Evolutionary conservation across 306 rosid species (phyloP), one percentile per base, ranked within the genome.

Genomic region (Prunus mume): DNA sequence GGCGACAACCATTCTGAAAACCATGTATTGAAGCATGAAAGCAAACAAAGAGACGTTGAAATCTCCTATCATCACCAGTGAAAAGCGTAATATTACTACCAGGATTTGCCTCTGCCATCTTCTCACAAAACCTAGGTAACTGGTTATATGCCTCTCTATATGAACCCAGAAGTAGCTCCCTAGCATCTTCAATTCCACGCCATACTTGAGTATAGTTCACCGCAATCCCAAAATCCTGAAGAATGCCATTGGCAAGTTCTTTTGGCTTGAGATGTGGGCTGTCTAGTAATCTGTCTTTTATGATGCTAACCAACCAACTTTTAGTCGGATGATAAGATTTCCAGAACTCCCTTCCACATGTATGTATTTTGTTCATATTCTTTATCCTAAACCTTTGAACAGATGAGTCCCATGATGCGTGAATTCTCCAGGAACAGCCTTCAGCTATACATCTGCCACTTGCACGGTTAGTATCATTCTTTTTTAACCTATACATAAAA

Each of bases 371-470:
- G 57, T 73, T 67, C 86, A 87, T 80, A 57, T 65, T 87, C 78
- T 83, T 78, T 57, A 87, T 81, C 80, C 70, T 74, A 76, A 87
- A 85, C n/a, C 79, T 68, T 34, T 83, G 72, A 28, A 50, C 52
- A 46, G 84, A 78, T 69, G 85, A 79, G 57, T 85, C 87, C 91
- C 87, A 83, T n/a, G 91, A 85, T 62, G 91, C 91, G 66, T 80
- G 83, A 67, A 88, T 76, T 70, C 75, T 81, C 91, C 91, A 83
- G 50, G 91, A 83, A 79, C 87, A 88, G 28, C 73, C 89, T 69
- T 83, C 87, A 13, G 75, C 78, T 55, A 65, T 54, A 65, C 86
- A 88, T 79, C 43, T 83, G 75, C 82, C 84, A 73, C 81, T 88
- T 45, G 87, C 91, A 69, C 89, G 87, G 69, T 70, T 81, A 41